Evolutionary conservation across 805 yeast species (phyloP).

Genomic region (Suhomyces sp.): DNA sequence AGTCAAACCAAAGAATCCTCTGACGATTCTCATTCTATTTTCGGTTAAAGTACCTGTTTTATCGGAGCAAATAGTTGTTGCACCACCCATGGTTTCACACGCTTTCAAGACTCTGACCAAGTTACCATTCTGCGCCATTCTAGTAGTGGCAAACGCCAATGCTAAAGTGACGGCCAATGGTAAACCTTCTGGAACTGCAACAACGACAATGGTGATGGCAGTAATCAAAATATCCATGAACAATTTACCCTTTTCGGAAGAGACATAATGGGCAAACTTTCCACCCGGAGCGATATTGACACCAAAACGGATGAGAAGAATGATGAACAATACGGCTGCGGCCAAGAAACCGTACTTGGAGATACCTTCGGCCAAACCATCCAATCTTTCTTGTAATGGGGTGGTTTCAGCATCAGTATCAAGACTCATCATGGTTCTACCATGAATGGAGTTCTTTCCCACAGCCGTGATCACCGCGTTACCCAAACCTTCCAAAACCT

Average conservation of each 20-base stretch:
- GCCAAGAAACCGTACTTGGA: constrained; percentile 92
- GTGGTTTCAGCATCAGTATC: constrained; percentile 78
- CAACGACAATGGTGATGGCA: constrained; percentile 89
- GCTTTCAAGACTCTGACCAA: constrained; percentile 90
- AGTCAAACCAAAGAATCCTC: constrained; percentile 60
- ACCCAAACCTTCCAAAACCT: constrained; percentile 82
- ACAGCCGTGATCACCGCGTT: constrained; percentile 85
- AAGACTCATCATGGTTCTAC: constrained; percentile 83
- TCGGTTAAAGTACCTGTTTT: constrained; percentile 97
- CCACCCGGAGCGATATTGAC: constrained; percentile 58
- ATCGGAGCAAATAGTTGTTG: constrained; percentile 95
- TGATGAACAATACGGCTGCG: constrained; percentile 76
- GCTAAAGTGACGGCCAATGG: constrained; percentile 97
- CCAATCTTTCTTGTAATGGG: constrained; percentile 82
- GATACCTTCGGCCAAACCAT: constrained; percentile 84
- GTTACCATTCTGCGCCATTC: constrained; percentile 96
- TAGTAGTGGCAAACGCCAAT: constrained; percentile 94
- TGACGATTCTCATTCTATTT: constrained; percentile 87
- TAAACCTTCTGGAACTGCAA: constrained; percentile 98
- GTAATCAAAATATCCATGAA: constrained; percentile 86
- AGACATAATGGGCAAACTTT: constrained; percentile 34
- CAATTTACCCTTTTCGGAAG: constrained; percentile 79
- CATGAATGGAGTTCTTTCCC: constrained; percentile 86
- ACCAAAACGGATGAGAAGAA: constrained; percentile 73
- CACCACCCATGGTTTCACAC: constrained; percentile 99